A percentile compares a stretch with the other conserved stretches of the same genome.
Conservation (phyloP, 1,139 yeast species). For the Suhomyces coccinellae region DNA sequence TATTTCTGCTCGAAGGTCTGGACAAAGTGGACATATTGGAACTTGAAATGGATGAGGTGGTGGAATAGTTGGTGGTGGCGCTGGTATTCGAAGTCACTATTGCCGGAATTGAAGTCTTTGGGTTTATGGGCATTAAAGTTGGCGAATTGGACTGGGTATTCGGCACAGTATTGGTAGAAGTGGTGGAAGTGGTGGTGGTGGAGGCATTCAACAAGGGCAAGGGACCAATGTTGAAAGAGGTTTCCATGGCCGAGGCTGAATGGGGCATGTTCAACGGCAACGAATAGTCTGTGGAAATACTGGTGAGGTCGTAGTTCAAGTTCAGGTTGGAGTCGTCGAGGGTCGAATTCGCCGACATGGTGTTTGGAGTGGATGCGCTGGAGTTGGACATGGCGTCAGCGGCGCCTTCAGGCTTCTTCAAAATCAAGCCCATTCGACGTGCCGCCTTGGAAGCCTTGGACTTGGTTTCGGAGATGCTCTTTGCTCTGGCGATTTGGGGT, state of each 20-base stretch:
- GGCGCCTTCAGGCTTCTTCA: conserved; percentile 40
- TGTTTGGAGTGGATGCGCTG: conserved; percentile 7
- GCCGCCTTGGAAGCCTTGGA: conserved; percentile 60
- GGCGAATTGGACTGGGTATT: conserved; percentile 20
- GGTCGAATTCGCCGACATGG: conserved; percentile 6
- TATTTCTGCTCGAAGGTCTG: conserved; percentile 12
- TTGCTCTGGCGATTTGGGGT: conserved; percentile 40
- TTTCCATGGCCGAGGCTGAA: conserved; percentile 31
- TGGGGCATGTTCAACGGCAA: conserved; percentile 14
- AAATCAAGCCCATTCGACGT: conserved; percentile 67
- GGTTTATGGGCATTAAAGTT: conserved; percentile 6
- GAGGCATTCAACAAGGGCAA: conserved; percentile 14
- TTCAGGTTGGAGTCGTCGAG: conserved; percentile 1
- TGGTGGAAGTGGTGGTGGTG: conserved; percentile 21
- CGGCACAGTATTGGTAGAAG: conserved; percentile 19
- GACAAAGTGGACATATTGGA: conserved; percentile 10
- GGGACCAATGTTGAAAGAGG: conserved; percentile 23
- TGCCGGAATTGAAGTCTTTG: conserved; percentile 3
- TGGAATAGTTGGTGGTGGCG: neutral
- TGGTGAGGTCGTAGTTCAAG: conserved; percentile 6
- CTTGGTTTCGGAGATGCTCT: conserved; percentile 59
- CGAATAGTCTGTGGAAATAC: conserved; percentile 8
- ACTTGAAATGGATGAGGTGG: conserved; percentile 6
- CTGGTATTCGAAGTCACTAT: conserved; percentile 4
- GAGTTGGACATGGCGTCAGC: conserved; percentile 6